Percentiles rank a stretch among this genome's conserved stretches.
Evolutionary conservation across 371 early-diverging fungal species (phyloP).

Genomic region (Mucor plumbeus): DNA sequence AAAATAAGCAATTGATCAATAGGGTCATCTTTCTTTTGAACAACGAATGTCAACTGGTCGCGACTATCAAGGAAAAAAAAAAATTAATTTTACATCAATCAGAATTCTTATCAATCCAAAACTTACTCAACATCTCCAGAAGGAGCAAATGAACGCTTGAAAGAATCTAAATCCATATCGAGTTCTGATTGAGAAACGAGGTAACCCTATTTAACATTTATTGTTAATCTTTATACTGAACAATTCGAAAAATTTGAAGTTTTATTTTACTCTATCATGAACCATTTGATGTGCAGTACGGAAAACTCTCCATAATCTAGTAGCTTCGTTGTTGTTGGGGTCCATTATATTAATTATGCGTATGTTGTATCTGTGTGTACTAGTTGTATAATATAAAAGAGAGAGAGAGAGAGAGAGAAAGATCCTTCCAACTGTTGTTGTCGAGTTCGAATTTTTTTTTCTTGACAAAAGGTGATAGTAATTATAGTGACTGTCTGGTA

Average conservation of each 20-base stretch:
- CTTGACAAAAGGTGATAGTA: background rate
- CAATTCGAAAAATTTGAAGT: background rate
- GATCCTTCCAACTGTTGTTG: too few relatives aligned
- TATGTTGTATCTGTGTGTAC: background rate
- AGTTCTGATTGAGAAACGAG: conserved; percentile 81
- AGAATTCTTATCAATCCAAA: background rate
- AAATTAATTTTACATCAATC: too few relatives aligned
- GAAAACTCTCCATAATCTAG: conserved; percentile 84
- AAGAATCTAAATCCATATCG: conserved; percentile 85
- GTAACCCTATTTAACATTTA: conserved; percentile 72
- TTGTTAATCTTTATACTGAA: background rate
- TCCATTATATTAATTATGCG: conserved; percentile 44
- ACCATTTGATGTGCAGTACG: conserved; percentile 92
- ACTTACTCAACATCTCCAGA: conserved; percentile 84
- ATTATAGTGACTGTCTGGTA: background rate
- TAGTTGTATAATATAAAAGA: background rate
- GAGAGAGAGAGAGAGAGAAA: background rate
- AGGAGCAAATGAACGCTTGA: conserved; percentile 70
- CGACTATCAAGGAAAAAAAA: conserved; percentile 57
- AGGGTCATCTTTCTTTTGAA: conserved; percentile 82
- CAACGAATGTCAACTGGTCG: conserved; percentile 81
- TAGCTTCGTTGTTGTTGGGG: conserved; percentile 65
- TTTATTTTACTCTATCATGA: conserved; percentile 68
- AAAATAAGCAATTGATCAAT: conserved; percentile 89
- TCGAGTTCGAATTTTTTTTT: conserved; percentile 6